Evolutionary conservation across 257 asterid genomes (phyloP).

Genomic region (Phtheirospermum japonicum): DNA sequence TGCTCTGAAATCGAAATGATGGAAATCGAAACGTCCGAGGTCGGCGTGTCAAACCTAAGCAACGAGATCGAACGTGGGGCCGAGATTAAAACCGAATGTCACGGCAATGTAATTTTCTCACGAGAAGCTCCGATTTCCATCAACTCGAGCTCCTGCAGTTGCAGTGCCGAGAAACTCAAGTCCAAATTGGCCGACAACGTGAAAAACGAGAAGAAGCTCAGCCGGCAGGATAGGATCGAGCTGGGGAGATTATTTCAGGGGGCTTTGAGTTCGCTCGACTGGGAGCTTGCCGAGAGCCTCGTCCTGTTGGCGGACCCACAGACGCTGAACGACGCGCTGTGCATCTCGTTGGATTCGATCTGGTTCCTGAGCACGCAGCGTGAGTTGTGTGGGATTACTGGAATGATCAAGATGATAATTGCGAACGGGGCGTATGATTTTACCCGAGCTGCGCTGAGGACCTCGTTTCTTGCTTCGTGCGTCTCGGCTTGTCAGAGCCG

Average conservation of each 20-base stretch:
- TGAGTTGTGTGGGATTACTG: conserved; percentile 73
- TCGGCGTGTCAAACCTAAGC: not conserved
- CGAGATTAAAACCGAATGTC: conserved; percentile 50
- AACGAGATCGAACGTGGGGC: conserved; percentile 32
- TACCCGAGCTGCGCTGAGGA: conserved; percentile 88
- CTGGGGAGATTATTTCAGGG: conserved; percentile 86
- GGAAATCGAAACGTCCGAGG: too few species aligned
- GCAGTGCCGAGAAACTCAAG: conserved; percentile 79
- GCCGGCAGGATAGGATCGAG: conserved; percentile 85
- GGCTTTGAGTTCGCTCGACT: conserved; percentile 83
- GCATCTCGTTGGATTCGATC: conserved; percentile 86
- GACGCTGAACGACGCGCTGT: conserved; percentile 82
- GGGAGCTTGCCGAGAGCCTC: conserved; percentile 93
- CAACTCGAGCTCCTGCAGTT: conserved; percentile 48
- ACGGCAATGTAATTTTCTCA: conserved; percentile 58
- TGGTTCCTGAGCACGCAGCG: conserved; percentile 83
- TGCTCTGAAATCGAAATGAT: conserved; percentile 23
- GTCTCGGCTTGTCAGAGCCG: conserved; percentile 98
- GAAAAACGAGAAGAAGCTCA: conserved; percentile 71
- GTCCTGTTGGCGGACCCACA: conserved; percentile 84
- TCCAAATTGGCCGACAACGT: conserved; percentile 57
- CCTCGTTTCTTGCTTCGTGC: conserved; percentile 95
- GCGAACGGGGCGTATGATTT: conserved; percentile 86
- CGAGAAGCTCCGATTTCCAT: conserved; percentile 51
- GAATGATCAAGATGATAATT: conserved; percentile 72